phyloP scores from a whole-genome alignment of 2,329 filamentous ascomycete genomes.

The Didymella pomorum region DNA sequence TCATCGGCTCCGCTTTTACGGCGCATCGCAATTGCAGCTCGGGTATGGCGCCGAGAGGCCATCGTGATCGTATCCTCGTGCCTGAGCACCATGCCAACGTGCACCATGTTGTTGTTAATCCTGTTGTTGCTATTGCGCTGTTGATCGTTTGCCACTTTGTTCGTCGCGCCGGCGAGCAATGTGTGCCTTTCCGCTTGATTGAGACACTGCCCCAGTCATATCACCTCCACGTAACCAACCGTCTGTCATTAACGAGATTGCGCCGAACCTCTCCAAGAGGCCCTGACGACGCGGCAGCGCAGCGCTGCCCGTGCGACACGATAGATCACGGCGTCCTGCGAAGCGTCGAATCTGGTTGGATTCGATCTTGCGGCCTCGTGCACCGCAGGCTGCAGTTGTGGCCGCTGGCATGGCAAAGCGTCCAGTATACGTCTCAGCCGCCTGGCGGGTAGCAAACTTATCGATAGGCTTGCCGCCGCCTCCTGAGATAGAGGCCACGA shows the following conservation, averaged over 20 bases:
- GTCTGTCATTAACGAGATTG: constrained; percentile 15
- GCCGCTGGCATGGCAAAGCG: constrained; percentile 7
- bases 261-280: constrained; percentile 16
- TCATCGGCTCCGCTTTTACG: constrained; percentile 21
- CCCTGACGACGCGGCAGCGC: constrained; percentile 20
- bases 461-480: constrained; percentile 16
- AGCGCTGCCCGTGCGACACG: constrained; percentile 17
- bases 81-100: constrained; percentile 18
- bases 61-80: constrained; percentile 12
- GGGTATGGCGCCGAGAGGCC: constrained; percentile 17
- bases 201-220: constrained; percentile 9
- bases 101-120: constrained; percentile 12
- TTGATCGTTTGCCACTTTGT: constrained; percentile 6
- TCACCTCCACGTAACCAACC: constrained; percentile 7
- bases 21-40: constrained; percentile 19
- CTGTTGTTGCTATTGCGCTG: constrained; percentile 5
- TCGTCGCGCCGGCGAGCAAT: constrained; percentile 5
- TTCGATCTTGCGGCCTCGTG: constrained; percentile 12
- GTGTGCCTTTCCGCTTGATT: constrained; percentile 2
- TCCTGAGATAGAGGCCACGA: constrained; percentile 3
- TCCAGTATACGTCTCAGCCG: constrained; percentile 5
- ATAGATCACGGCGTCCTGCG: constrained; percentile 8
- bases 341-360: constrained; percentile 4
- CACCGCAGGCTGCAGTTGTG: constrained; percentile 3
- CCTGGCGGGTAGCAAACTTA: constrained; percentile 9